phyloP scores from a whole-genome alignment of 2,329 filamentous ascomycete species.

The Bipolaris zeicola region DNA sequence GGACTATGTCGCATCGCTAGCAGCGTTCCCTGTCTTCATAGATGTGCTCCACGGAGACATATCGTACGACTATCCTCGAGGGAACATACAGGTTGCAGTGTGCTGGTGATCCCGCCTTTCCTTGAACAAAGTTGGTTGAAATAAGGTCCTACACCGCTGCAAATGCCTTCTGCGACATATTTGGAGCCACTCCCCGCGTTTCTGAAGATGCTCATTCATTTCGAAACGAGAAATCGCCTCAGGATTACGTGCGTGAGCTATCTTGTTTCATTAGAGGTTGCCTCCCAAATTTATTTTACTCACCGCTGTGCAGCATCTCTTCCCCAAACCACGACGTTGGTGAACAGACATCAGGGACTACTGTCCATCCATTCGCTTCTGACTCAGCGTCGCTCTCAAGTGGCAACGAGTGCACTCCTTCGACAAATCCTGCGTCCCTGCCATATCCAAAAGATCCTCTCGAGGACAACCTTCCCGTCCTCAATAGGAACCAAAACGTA shows the following conservation, averaged over 20 bases:
- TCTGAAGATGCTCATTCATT: constrained; percentile 16
- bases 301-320: constrained; percentile 3
- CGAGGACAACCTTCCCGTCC: not conserved
- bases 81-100: not conserved
- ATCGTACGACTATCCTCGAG: not conserved
- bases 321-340: not conserved
- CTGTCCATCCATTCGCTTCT: constrained; percentile 1
- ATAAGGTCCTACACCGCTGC: constrained; percentile 20
- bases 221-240: constrained; percentile 13
- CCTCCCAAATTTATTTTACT: not conserved
- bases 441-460: not conserved
- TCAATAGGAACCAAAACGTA: not conserved
- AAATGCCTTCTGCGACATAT: constrained; percentile 4
- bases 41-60: not conserved
- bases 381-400: not conserved
- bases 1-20: not conserved
- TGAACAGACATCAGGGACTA: not conserved
- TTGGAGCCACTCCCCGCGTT: constrained; percentile 5
- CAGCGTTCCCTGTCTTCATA: not conserved
- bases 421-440: not conserved
- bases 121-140: not conserved
- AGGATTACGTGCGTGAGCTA: constrained; percentile 16
- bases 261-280: not conserved
- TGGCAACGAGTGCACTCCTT: not conserved
- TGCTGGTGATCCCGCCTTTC: not conserved